These are phyloP conservation scores for Mercurialis annua DNA, from an alignment of 345 rosid genomes.

Conservation along the genomic window DNA sequence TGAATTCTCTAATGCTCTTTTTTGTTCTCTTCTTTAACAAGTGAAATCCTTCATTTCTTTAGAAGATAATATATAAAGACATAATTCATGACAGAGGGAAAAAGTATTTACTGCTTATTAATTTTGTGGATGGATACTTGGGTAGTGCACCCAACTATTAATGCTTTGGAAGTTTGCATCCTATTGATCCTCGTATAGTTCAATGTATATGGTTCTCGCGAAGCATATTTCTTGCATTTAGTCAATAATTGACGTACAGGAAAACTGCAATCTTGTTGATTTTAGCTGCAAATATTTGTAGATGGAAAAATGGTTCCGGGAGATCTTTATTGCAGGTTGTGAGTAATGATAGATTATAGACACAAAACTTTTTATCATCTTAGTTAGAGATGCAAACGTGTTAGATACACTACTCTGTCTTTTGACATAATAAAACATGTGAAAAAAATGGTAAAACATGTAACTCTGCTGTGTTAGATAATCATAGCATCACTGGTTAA, in stretches of 20 bases:
- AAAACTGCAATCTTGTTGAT: background rate
- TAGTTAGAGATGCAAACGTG: no score
- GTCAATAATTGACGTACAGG: no score
- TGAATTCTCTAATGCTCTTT: no score
- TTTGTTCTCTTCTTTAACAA: no score
- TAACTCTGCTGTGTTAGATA: background rate
- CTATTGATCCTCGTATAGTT: background rate
- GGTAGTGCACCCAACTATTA: no score
- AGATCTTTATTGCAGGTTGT: background rate
- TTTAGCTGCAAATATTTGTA: background rate
- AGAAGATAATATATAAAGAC: no score
- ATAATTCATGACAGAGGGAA: no score
- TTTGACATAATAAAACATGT: background rate
- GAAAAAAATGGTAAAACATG: background rate
- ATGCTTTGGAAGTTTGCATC: no score
- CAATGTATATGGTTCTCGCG: background rate
- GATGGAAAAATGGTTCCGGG: background rate
- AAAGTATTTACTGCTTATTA: background rate
- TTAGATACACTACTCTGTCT: no score
- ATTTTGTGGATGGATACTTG: background rate
- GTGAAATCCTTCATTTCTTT: no score
- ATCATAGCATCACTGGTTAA: background rate
- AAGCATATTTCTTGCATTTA: no score
- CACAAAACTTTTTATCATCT: background rate
- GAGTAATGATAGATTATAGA: background rate